A percentile compares a stretch with the other conserved stretches of the same genome.
Conservation (phyloP, 306 rosid species). For the Cotoneaster glaucophyllus region DNA sequence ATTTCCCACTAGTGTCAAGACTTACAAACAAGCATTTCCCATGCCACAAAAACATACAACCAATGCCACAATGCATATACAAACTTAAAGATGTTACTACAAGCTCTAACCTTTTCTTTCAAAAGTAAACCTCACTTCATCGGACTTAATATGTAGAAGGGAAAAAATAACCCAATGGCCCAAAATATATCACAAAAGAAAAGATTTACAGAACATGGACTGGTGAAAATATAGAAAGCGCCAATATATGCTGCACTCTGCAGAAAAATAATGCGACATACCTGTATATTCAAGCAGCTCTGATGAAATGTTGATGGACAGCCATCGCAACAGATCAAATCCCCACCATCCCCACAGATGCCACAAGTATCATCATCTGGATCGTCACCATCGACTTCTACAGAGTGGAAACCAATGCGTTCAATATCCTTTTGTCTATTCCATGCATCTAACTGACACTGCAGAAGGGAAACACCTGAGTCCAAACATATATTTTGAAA, state of each 20-base stretch:
- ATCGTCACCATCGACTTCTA: conserved; percentile 73
- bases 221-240: background rate
- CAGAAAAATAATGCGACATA: conserved; percentile 18
- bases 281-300: conserved; percentile 76
- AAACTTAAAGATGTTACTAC: background rate
- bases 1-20: background rate
- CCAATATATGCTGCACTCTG: background rate
- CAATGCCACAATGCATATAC: background rate
- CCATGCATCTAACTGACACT: conserved; percentile 92
- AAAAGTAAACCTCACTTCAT: background rate
- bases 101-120: background rate
- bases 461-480: conserved; percentile 86
- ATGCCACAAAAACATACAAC: conserved; percentile 2
- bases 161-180: background rate
- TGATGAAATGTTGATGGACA: conserved; percentile 97
- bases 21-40: background rate
- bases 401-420: conserved; percentile 57
- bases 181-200: background rate
- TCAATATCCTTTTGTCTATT: conserved; percentile 57
- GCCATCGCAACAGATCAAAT: conserved; percentile 90
- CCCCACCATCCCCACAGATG: conserved; percentile 95
- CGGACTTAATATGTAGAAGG: background rate
- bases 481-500: conserved; percentile 87
- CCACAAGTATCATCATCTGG: conserved; percentile 97
- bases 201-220: background rate